A percentile compares a stretch with the other conserved stretches of the same genome.
Conservation (phyloP, 306 rosid species). For the Corylus heterophylla region DNA sequence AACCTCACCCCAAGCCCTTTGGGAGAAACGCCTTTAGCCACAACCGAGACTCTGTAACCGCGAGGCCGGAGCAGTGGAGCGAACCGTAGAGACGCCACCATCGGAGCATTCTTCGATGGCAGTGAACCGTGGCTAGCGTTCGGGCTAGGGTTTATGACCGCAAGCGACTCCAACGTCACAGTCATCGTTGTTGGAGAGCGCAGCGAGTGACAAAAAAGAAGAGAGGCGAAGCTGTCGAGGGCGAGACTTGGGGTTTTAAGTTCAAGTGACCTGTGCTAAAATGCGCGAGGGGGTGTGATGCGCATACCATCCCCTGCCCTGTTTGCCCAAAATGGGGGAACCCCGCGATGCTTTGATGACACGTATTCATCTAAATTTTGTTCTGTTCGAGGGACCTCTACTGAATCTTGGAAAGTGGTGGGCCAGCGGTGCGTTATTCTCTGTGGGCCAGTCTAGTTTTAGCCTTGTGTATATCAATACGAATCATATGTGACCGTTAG, state of each 20-base stretch:
- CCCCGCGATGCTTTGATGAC: slow-evolving; percentile 12
- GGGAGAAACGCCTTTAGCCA: slow-evolving; percentile 16
- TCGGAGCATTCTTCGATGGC: slow-evolving; percentile 28
- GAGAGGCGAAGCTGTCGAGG: slow-evolving; percentile 38
- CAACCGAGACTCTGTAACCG: slow-evolving; percentile 28
- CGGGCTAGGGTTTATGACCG: slow-evolving; percentile 62
- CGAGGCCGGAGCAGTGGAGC: slow-evolving; percentile 44
- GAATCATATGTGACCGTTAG: neutral
- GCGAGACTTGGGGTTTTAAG: neutral
- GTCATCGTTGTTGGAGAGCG: slow-evolving; percentile 26
- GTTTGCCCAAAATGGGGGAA: neutral
- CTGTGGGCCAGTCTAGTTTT: neutral
- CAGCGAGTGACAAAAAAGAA: neutral
- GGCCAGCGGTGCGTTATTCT: neutral
- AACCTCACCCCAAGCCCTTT: slow-evolving; percentile 27
- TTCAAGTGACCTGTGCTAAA: neutral
- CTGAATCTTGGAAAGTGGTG: slow-evolving; percentile 9
- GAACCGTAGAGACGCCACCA: slow-evolving; percentile 38
- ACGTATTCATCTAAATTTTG: neutral
- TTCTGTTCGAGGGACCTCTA: neutral
- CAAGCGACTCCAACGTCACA: slow-evolving; percentile 58
- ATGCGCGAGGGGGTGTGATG: neutral
- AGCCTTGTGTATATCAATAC: neutral
- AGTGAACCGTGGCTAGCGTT: slow-evolving; percentile 35
- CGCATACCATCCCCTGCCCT: neutral